phyloP scores from a whole-genome alignment of 73 alveolate species.

The Loxodes magnus region DNA sequence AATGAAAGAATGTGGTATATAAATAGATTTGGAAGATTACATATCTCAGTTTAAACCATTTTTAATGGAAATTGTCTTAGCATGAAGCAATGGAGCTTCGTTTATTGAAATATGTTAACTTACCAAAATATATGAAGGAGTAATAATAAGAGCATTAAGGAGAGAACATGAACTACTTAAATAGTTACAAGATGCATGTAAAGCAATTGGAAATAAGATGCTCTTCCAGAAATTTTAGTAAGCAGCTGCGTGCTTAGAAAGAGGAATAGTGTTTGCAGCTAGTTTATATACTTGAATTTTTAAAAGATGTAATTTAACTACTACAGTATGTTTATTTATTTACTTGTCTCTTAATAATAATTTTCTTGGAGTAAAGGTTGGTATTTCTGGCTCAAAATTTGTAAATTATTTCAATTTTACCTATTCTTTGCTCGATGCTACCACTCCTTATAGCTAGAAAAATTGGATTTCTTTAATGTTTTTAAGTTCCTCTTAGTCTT shows the following conservation, averaged over 20 bases:
- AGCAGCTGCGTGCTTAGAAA: constrained; percentile 77
- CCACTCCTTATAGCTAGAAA: too few relatives aligned
- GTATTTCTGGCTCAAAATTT: too few relatives aligned
- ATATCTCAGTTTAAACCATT: constrained; percentile 29
- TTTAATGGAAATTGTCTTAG: constrained; percentile 74
- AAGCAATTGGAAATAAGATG: constrained; percentile 77
- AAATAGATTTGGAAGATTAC: constrained; percentile 81
- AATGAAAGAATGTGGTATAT: constrained; percentile 75
- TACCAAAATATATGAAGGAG: constrained; percentile 90
- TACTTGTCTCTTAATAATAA: too few relatives aligned
- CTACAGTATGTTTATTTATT: too few relatives aligned
- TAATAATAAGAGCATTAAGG: constrained; percentile 83
- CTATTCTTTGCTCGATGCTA: too few relatives aligned
- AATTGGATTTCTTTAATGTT: too few relatives aligned
- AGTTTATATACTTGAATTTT: constrained; percentile 35
- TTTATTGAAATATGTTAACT: constrained; percentile 78
- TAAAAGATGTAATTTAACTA: too few relatives aligned
- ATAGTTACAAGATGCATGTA: constrained; percentile 73
- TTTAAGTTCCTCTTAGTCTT: too few relatives aligned
- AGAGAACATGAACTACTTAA: constrained; percentile 90
- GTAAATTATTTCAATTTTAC: too few relatives aligned
- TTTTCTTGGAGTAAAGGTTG: too few relatives aligned
- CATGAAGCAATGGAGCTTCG: constrained; percentile 87
- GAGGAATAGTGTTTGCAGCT: constrained; percentile 99
- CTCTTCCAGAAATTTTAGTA: constrained; percentile 79